A percentile compares a stretch with the other conserved stretches of the same genome.
phyloP scores from a whole-genome alignment of 352 stramenopile species.

The Phytophthora citrophthora region DNA sequence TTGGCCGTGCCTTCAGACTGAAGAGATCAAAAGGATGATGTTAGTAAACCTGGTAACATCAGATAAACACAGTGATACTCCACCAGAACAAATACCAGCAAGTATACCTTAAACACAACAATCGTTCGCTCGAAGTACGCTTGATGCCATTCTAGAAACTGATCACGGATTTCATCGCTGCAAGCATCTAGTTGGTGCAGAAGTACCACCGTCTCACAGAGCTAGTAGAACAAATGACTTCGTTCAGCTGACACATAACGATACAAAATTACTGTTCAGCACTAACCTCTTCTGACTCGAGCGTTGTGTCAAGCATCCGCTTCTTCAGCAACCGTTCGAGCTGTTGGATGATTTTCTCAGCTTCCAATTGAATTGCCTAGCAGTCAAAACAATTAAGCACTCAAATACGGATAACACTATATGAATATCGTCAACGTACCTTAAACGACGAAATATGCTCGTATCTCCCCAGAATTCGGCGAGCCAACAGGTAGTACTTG shows the following conservation, averaged over 20 bases:
- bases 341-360: constrained; percentile 86
- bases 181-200: constrained; percentile 72
- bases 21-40: not conserved
- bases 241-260: not conserved
- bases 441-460: constrained; percentile 92
- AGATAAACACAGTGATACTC: not conserved
- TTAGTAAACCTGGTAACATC: not conserved
- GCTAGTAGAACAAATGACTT: not conserved
- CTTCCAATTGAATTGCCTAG: constrained; percentile 85
- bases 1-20: constrained; percentile 36
- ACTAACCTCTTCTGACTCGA: constrained; percentile 59
- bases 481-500: constrained; percentile 88
- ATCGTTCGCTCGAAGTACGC: constrained; percentile 67
- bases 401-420: not conserved
- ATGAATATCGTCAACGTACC: constrained; percentile 28
- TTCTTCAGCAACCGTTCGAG: constrained; percentile 71
- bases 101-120: constrained; percentile 51
- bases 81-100: not conserved
- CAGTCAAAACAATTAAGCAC: constrained; percentile 6
- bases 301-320: constrained; percentile 49
- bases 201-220: constrained; percentile 52
- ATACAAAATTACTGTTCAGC: not conserved
- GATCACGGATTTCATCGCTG: constrained; percentile 78
- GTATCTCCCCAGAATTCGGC: constrained; percentile 86
- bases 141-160: constrained; percentile 88